phyloP scores from a whole-genome alignment of 495 filamentous ascomycete genomes.

The Astrothelium macrocarpum region DNA sequence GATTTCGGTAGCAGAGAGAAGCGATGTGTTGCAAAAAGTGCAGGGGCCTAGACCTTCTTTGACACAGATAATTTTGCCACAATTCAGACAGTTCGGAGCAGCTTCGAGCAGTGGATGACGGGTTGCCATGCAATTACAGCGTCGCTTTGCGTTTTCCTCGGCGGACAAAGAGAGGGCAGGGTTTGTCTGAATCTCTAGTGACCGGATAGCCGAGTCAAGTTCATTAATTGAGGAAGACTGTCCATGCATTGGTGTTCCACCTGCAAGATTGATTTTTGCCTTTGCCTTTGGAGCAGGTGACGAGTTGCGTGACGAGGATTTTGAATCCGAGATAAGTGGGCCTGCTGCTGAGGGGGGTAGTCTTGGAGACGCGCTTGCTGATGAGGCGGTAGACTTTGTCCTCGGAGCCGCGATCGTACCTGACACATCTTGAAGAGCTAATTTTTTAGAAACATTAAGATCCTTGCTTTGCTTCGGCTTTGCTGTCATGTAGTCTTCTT shows the following conservation, averaged over 20 bases:
- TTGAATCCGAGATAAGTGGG: constrained; percentile 66
- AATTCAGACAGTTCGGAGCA: constrained; percentile 84
- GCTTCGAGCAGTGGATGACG: constrained; percentile 77
- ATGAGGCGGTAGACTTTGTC: constrained; percentile 14
- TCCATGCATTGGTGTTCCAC: constrained; percentile 68
- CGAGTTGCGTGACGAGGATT: constrained; percentile 36
- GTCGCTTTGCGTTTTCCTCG: constrained; percentile 38
- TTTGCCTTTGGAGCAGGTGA: constrained; percentile 37
- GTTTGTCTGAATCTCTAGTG: constrained; percentile 83
- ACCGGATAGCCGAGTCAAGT: constrained; percentile 83
- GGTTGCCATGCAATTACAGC: constrained; percentile 77
- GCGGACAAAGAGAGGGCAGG: constrained; percentile 47
- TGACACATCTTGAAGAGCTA: constrained; percentile 33
- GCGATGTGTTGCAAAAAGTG: constrained; percentile 72
- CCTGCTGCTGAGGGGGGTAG: constrained; percentile 61
- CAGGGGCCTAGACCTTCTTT: constrained; percentile 91
- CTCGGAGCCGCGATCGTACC: constrained; percentile 34
- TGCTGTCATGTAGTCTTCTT: constrained; percentile 53
- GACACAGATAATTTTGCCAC: constrained; percentile 94
- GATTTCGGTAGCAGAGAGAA: constrained; percentile 62
- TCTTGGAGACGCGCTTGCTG: constrained; percentile 39
- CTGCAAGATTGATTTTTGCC: constrained; percentile 57
- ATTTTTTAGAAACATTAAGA: constrained; percentile 23
- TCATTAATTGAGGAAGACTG: constrained; percentile 67
- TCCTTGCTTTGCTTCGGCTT: constrained; percentile 30